These are phyloP conservation scores for Tetraselmis striata DNA, from an alignment of 139 green algal species.

Conservation along the genomic window DNA sequence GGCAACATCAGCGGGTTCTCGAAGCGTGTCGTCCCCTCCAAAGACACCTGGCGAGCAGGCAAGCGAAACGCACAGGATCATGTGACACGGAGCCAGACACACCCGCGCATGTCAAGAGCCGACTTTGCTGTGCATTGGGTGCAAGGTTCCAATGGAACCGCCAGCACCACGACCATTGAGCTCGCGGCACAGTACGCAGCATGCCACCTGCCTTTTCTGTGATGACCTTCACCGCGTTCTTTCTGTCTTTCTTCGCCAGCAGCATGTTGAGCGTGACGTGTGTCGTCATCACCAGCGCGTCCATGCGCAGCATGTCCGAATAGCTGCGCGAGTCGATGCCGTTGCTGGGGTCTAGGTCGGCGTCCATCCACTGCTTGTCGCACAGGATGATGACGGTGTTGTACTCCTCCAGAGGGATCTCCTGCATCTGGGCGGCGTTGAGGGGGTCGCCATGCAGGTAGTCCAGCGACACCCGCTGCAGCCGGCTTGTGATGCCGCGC, in stretches of 20 bases:
- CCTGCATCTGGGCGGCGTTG: conserved; percentile 6
- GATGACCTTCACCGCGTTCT: background rate
- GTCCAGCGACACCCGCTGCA: conserved; percentile 11
- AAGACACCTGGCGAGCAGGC: background rate
- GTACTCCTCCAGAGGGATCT: conserved; percentile 15
- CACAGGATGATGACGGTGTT: conserved; percentile 38
- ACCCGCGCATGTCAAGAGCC: no score
- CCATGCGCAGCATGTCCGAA: conserved; percentile 43
- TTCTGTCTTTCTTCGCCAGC: background rate
- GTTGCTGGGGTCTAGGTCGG: conserved; percentile 35
- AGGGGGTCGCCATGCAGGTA: conserved; percentile 30
- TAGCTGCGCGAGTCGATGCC: conserved; percentile 29
- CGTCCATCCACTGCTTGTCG: conserved; percentile 40
- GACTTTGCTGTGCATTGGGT: no score
- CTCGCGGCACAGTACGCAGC: no score
- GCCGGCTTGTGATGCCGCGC: background rate
- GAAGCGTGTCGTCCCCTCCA: background rate
- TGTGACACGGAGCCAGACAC: no score
- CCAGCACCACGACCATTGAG: no score
- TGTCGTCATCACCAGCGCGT: conserved; percentile 34
- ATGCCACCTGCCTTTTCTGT: background rate
- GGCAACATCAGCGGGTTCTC: background rate
- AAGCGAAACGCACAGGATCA: no score
- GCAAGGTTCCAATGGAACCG: no score
- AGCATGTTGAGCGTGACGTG: conserved; percentile 11